phyloP scores from a whole-genome alignment of 2,329 filamentous ascomycete genomes.

The Fusarium kyushuense region DNA sequence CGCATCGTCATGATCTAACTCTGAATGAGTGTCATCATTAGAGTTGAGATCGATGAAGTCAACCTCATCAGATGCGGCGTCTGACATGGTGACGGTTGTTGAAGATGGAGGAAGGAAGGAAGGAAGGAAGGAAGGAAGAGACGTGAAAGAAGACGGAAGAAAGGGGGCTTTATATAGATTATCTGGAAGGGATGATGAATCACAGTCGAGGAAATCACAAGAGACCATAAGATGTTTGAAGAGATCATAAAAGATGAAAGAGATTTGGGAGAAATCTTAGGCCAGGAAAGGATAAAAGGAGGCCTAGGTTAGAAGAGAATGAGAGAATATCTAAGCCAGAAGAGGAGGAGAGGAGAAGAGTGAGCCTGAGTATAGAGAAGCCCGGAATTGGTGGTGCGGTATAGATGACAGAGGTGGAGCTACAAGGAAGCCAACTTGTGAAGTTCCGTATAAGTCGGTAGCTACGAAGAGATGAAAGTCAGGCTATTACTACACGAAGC shows the following conservation, averaged over 20 bases:
- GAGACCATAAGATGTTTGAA: background rate
- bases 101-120: background rate
- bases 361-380: background rate
- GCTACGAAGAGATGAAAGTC: slow-evolving; percentile 4
- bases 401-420: slow-evolving; percentile 14
- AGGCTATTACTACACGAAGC: background rate
- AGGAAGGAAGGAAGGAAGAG: slow-evolving; percentile 5
- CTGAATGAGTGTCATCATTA: slow-evolving; percentile 1
- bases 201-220: background rate
- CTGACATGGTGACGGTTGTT: slow-evolving; percentile 18
- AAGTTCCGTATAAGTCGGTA: slow-evolving; percentile 23
- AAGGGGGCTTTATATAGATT: slow-evolving; percentile 3
- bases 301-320: background rate
- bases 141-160: background rate
- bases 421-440: slow-evolving; percentile 9
- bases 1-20: background rate
- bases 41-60: slow-evolving; percentile 22
- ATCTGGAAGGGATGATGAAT: background rate
- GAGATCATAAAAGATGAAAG: background rate
- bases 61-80: background rate
- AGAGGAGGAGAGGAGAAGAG: background rate
- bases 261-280: background rate
- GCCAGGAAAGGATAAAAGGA: background rate
- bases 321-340: background rate
- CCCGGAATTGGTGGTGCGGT: slow-evolving; percentile 3